Evolutionary conservation across 2,329 filamentous ascomycete species (phyloP).

Genomic region (Acrocalymma vagum): DNA sequence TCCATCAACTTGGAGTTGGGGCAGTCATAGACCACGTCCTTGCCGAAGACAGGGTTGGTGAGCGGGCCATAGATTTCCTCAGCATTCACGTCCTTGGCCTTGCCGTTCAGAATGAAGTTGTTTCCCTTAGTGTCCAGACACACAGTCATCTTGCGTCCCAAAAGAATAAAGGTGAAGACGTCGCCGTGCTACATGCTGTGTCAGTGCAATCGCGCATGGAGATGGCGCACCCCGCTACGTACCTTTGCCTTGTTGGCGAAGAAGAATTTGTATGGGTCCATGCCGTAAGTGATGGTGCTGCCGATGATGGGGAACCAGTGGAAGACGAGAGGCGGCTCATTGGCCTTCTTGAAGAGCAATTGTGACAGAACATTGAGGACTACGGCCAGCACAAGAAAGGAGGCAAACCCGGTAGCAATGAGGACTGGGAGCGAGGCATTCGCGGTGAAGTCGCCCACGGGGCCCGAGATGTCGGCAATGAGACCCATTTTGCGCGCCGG

Average conservation of each 20-base stretch:
- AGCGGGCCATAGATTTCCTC: slow-evolving; percentile 90
- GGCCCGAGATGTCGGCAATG: slow-evolving; percentile 57
- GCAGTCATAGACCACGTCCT: slow-evolving; percentile 89
- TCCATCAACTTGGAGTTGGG: slow-evolving; percentile 94
- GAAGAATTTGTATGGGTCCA: slow-evolving; percentile 92
- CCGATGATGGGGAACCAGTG: slow-evolving; percentile 78
- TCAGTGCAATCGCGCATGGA: slow-evolving; percentile 27
- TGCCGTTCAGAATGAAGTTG: slow-evolving; percentile 91
- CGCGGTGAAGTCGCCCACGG: slow-evolving; percentile 56
- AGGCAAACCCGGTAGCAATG: slow-evolving; percentile 52
- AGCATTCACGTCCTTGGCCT: slow-evolving; percentile 86
- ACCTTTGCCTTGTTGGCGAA: slow-evolving; percentile 77
- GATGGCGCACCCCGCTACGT: slow-evolving; percentile 20
- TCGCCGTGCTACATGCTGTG: slow-evolving; percentile 74
- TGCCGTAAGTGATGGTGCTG: slow-evolving; percentile 92
- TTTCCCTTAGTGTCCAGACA: slow-evolving; percentile 84
- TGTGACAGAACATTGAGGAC: slow-evolving; percentile 83
- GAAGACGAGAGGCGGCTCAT: slow-evolving; percentile 70
- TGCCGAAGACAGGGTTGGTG: slow-evolving; percentile 76
- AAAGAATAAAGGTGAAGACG: slow-evolving; percentile 86
- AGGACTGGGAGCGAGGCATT: slow-evolving; percentile 54
- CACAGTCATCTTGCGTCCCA: slow-evolving; percentile 90
- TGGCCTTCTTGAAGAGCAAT: slow-evolving; percentile 80
- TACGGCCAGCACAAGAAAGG: slow-evolving; percentile 65
- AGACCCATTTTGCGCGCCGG: slow-evolving; percentile 58